Conservation (phyloP, 2,329 filamentous ascomycete genomes). For the Bisporella sp. region DNA sequence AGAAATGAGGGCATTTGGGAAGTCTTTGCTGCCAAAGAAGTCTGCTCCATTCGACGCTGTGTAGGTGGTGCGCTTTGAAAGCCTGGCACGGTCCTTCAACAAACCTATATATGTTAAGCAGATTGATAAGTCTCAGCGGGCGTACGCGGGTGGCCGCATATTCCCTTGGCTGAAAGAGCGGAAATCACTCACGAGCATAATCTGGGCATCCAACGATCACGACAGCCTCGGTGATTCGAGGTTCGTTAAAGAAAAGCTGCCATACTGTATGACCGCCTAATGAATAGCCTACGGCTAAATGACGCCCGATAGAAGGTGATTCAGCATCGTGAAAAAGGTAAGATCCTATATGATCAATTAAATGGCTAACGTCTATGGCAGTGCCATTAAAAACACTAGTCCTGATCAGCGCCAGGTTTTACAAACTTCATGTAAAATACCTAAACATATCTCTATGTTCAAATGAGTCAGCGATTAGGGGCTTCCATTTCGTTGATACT, state of each 20-base stretch:
- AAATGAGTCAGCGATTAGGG: neutral
- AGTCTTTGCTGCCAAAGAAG: constrained; percentile 73
- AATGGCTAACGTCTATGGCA: constrained; percentile 62
- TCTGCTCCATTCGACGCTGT: constrained; percentile 46
- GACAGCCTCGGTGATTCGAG: constrained; percentile 70
- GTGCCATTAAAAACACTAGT: constrained; percentile 61
- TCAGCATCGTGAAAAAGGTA: constrained; percentile 57
- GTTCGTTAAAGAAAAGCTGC: constrained; percentile 74
- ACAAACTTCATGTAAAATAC: constrained; percentile 6
- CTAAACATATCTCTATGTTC: constrained; percentile 66
- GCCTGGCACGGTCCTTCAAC: constrained; percentile 70
- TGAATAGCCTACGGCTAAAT: constrained; percentile 76
- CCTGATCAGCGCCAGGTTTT: neutral
- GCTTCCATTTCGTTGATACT: too few species aligned
- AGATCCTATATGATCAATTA: constrained; percentile 72
- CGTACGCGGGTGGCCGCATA: neutral
- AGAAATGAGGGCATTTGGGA: constrained; percentile 61
- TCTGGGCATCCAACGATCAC: constrained; percentile 86
- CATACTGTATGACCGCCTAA: constrained; percentile 84
- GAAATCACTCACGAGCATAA: constrained; percentile 55
- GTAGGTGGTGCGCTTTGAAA: constrained; percentile 59
- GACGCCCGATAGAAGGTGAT: constrained; percentile 43
- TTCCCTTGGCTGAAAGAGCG: neutral
- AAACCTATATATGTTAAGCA: constrained; percentile 33
- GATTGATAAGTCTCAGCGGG: neutral